These are phyloP conservation scores for Debaryomyces subglobosus DNA, from an alignment of 1,139 yeast species.

Conservation along the genomic window DNA sequence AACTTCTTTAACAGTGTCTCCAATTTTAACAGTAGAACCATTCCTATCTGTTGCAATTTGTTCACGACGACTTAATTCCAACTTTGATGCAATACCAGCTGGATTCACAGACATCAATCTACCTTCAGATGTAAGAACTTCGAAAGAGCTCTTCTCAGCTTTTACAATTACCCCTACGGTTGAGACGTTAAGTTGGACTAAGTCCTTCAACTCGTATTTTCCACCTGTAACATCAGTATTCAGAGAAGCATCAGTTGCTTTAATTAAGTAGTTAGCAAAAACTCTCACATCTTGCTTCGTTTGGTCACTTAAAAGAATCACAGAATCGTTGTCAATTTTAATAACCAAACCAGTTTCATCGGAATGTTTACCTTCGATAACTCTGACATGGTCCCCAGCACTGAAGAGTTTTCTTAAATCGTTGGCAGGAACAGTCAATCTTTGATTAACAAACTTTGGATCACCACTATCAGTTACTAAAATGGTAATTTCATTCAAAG, in stretches of 20 bases:
- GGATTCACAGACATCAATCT: slow-evolving; percentile 73
- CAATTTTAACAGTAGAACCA: slow-evolving; percentile 83
- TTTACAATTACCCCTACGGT: slow-evolving; percentile 87
- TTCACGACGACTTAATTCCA: slow-evolving; percentile 63
- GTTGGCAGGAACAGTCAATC: slow-evolving; percentile 69
- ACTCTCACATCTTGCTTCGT: slow-evolving; percentile 87
- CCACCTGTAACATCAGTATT: slow-evolving; percentile 48
- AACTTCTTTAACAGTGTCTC: slow-evolving; percentile 87
- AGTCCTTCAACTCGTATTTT: slow-evolving; percentile 82
- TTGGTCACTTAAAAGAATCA: slow-evolving; percentile 86
- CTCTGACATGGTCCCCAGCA: slow-evolving; percentile 95
- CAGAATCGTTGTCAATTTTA: slow-evolving; percentile 78
- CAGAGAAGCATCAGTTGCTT: slow-evolving; percentile 71
- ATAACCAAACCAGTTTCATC: slow-evolving; percentile 97
- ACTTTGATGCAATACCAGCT: slow-evolving; percentile 76
- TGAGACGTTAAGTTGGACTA: slow-evolving; percentile 85
- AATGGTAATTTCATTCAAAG: slow-evolving; percentile 65
- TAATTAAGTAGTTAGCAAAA: slow-evolving; percentile 83
- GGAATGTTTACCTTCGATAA: slow-evolving; percentile 85
- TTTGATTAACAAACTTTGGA: slow-evolving; percentile 49
- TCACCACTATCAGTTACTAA: slow-evolving; percentile 57
- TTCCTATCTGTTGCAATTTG: slow-evolving; percentile 85
- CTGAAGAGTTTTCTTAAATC: slow-evolving; percentile 83
- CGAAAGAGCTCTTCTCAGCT: slow-evolving; percentile 85
- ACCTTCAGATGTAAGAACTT: slow-evolving; percentile 84